Evolutionary conservation across 2,329 filamentous ascomycete species (phyloP), one percentile per base, ranked within the genome.

Genomic region (Fusarium sp.): DNA sequence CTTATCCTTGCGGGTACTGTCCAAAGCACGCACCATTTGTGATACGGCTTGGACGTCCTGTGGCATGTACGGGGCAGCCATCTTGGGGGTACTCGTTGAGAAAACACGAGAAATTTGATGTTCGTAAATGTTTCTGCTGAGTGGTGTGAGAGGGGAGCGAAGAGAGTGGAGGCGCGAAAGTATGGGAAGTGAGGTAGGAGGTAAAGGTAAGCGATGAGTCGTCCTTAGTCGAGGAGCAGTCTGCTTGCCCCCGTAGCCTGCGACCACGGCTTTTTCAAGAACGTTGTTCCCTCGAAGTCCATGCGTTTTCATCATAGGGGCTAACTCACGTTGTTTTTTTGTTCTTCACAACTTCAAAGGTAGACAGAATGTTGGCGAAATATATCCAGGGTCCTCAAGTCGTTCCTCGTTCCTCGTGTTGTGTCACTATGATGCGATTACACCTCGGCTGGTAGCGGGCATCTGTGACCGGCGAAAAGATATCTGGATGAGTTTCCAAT

Each of bases 11-110:
- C 79, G 77, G 15, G 80, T 80, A 10, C 76, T 75, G 41, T 92
- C 85, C 15, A 97, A 82, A 21, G 79, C 79, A 21, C 80, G 79
- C 17, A 96, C 76, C 68, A 98, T 83, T 48, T 82, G 78, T 4
- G 84, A 78, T 53, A 95, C 83, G 68, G 90, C 83, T 43, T 87
- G 80, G 9, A 82, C 79, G 72, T 96, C 85, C 76, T 97, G 94
- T 4, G 83, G 75, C 59, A 80, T 77, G 72, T 87, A 90, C 2
- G 91, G 91, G 21, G 82, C 65, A 49, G 67, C 63, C 74, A 76
- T 76, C 15, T 17, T 53, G 25, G 43, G 21, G 23, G 33, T 15
- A 15, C 31, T 36, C 10, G 27, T 32, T 42, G 39, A 25, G 32
- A 47, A 33, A 29, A 15, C 39, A 21, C 23, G 41, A 35, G 25